These are phyloP conservation scores for Globisporangium recalcitrans DNA, from an alignment of 352 stramenopile genomes.

Conservation along the genomic window DNA sequence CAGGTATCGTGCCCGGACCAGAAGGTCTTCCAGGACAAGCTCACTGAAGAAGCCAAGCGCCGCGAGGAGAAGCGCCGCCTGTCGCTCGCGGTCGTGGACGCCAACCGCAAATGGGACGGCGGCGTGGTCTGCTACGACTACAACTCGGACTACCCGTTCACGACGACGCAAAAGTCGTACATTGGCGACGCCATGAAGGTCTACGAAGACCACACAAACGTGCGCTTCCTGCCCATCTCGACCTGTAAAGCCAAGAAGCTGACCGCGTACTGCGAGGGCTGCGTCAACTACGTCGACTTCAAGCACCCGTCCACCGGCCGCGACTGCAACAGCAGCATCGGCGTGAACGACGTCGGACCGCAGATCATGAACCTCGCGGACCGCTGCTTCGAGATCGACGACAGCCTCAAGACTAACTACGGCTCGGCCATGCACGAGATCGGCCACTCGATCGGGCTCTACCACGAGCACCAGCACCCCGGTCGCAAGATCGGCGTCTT, in stretches of 20 bases:
- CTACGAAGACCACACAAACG: slow-evolving; percentile 61
- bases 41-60: slow-evolving; percentile 19
- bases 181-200: slow-evolving; percentile 67
- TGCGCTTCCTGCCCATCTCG: slow-evolving; percentile 56
- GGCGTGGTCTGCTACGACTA: slow-evolving; percentile 74
- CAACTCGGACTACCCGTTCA: slow-evolving; percentile 65
- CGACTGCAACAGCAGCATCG: slow-evolving; percentile 78
- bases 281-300: slow-evolving; percentile 69
- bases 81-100: slow-evolving; percentile 60
- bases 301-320: slow-evolving; percentile 63
- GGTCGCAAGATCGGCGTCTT: slow-evolving; percentile 63
- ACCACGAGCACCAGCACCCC: slow-evolving; percentile 81
- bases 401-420: slow-evolving; percentile 66
- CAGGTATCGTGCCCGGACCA: slow-evolving; percentile 51
- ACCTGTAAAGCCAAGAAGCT: slow-evolving; percentile 45
- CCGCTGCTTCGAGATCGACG: slow-evolving; percentile 72
- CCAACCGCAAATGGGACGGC: slow-evolving; percentile 52
- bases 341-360: slow-evolving; percentile 50
- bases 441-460: slow-evolving; percentile 67
- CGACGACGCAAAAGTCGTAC: slow-evolving; percentile 39
- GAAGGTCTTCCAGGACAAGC: slow-evolving; percentile 30
- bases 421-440: slow-evolving; percentile 81
- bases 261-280: slow-evolving; percentile 53
- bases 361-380: slow-evolving; percentile 74
- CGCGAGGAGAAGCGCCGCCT: slow-evolving; percentile 36